Base-by-base conservation (phyloP, 2,329 filamentous ascomycete genomes). In the Trichoderma endophyticum region DNA sequence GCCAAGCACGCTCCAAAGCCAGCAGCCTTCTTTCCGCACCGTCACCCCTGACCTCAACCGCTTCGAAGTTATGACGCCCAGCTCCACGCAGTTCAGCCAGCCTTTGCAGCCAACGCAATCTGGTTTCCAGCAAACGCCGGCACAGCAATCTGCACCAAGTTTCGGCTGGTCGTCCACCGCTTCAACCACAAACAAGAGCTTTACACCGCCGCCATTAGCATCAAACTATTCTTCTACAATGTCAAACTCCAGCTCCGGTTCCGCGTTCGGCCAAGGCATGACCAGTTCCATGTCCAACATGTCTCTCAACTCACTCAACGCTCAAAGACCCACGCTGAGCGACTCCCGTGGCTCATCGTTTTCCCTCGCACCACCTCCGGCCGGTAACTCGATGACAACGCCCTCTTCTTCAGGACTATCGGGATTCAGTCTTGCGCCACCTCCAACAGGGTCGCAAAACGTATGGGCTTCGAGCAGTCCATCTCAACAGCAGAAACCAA, bases 11-110 rank as follows among this genome's bases (percentile, higher is more conserved):
- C 76, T 82, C 61, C 83, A 82, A 71, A 70, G 78, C 63, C 81
- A 84, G 70, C 80, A 82, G 70, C 80, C 82, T 60, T 76, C 83
- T 21, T 90, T 86, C 79, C 82, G 89, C 61, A 89, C 88, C 0
- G 86, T 90, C 32, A 89, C 88, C 1, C 88, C 89, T 0, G 89
- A 91, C 73, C 82, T 91, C 0, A 82, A 81, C 21, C 82, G 83
- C 18, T 89, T 91, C 74, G 84, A 86, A 62, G 77, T 87, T 21
- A 83, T 91, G 73, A 85, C 86, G 1, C 89, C 89, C 0, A 86
- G 87, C 4, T 83, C 86, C 15, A 91, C 89, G 1, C 89, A 92
- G 78, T 91, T 86, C 77, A 90, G 89, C 2, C 85, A 90, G 73
- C 89, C 89, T 0, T 79, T 90, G 34, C 87, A 87, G 70, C 86